A percentile compares a stretch with the other conserved stretches of the same genome.
Evolutionary conservation across 805 yeast genomes (phyloP).

Genomic region (Saccharomycopsis capsularis): DNA sequence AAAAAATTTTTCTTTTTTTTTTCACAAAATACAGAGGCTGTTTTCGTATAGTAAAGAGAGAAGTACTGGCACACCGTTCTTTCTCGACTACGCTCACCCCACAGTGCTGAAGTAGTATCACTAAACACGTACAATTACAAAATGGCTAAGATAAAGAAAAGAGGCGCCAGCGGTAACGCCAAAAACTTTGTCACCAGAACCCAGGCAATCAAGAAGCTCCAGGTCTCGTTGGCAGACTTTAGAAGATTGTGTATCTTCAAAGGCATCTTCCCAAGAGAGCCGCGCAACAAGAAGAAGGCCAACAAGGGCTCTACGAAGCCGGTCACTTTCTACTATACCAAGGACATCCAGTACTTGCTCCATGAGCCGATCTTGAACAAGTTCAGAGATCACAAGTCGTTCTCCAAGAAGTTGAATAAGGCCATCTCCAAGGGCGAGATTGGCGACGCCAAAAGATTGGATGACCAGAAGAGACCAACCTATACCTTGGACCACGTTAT

Average conservation of each 20-base stretch:
- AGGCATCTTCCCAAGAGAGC: conserved; percentile 97
- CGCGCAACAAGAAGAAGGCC: conserved; percentile 91
- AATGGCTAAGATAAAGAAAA: conserved; percentile 72
- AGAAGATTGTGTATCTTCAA: conserved; percentile 95
- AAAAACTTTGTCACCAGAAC: conserved; percentile 89
- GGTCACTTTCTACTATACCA: conserved; percentile 85
- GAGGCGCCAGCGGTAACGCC: conserved; percentile 81
- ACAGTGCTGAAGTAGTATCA: no score
- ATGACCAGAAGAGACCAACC: conserved; percentile 63
- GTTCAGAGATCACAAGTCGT: conserved; percentile 93
- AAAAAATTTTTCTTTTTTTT: no score
- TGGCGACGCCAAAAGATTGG: conserved; percentile 79
- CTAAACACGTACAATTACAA: no score
- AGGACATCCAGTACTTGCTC: conserved; percentile 88
- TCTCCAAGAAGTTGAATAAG: conserved; percentile 81
- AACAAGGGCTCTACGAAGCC: conserved; percentile 98
- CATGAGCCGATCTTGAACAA: conserved; percentile 91
- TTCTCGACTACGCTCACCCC: no score
- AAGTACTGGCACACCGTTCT: no score
- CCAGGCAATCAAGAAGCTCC: conserved; percentile 87
- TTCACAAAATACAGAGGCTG: no score
- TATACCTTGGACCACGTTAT: conserved; percentile 86
- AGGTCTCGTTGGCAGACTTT: conserved; percentile 92
- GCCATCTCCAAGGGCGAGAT: conserved; percentile 92
- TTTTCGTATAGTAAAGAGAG: no score